Conservation (phyloP, 192 early-diverging fungal species). For the Coemansia sp. region DNA sequence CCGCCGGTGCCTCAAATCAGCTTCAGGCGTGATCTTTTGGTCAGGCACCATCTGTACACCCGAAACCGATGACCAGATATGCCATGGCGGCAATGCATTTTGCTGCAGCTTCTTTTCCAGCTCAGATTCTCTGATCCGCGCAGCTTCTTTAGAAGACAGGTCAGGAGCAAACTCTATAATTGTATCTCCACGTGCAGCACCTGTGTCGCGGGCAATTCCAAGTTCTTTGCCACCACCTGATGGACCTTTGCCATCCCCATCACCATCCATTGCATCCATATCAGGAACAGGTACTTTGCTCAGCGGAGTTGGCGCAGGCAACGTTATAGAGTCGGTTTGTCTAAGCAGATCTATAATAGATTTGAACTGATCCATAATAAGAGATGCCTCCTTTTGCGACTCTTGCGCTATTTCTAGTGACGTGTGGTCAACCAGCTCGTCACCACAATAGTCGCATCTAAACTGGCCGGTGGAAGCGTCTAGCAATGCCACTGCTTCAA, state of each 20-base stretch:
- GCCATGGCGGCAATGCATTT: constrained; percentile 78
- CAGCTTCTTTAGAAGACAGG: constrained; percentile 59
- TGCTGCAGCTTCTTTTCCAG: constrained; percentile 67
- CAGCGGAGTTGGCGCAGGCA: constrained; percentile 58
- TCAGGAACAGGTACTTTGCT: constrained; percentile 51
- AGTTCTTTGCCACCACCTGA: constrained; percentile 58
- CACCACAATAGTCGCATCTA: constrained; percentile 61
- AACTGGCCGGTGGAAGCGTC: constrained; percentile 52
- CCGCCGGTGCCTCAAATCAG: constrained; percentile 20
- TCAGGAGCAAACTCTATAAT: constrained; percentile 72
- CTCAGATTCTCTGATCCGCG: constrained; percentile 62
- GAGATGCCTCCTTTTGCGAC: constrained; percentile 56
- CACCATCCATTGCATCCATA: constrained; percentile 33
- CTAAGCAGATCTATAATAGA: constrained; percentile 72
- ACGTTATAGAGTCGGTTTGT: constrained; percentile 64
- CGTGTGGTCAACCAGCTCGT: constrained; percentile 61
- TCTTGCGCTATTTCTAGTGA: constrained; percentile 59
- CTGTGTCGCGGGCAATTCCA: constrained; percentile 65
- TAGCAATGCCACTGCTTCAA: constrained; percentile 60
- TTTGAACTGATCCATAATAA: constrained; percentile 66
- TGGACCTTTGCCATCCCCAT: constrained; percentile 36
- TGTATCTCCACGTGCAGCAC: constrained; percentile 61
- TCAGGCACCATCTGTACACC: constrained; percentile 52
- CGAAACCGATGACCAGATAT: constrained; percentile 71
- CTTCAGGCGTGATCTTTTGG: constrained; percentile 39